phyloP scores from a whole-genome alignment of 129 eudicot genomes.

The Arctium lappa region DNA sequence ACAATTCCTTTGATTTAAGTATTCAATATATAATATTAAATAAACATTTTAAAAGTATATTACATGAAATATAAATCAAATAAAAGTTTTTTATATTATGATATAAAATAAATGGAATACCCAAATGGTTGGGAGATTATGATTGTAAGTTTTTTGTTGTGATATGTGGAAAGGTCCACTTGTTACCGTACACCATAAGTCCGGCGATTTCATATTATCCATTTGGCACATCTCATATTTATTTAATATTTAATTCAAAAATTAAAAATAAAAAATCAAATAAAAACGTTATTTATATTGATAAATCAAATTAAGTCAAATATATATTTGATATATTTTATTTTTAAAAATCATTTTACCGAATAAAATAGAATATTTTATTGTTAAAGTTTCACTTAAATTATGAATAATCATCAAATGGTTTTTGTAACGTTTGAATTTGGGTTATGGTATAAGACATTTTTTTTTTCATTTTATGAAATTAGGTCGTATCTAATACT shows the following conservation, averaged over 20 bases:
- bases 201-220: slow-evolving; percentile 18
- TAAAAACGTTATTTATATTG: no score
- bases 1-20: no score
- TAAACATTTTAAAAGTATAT: no score
- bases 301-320: no score
- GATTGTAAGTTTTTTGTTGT: slow-evolving; percentile 30
- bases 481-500: neutral
- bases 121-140: slow-evolving; percentile 27
- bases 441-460: neutral
- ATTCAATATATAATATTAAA: no score
- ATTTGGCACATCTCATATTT: slow-evolving; percentile 18
- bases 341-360: neutral
- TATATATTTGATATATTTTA: no score
- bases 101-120: neutral
- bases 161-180: slow-evolving; percentile 27
- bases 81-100: no score
- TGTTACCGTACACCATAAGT: slow-evolving; percentile 29
- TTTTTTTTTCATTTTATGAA: no score
- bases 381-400: no score
- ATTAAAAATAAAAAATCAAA: neutral
- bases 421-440: no score
- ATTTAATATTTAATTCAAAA: neutral
- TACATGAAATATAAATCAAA: no score
- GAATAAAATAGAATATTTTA: no score
- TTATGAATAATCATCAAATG: neutral